Conservation (phyloP, 257 asterid genomes). For the Fraxinus anomala region DNA sequence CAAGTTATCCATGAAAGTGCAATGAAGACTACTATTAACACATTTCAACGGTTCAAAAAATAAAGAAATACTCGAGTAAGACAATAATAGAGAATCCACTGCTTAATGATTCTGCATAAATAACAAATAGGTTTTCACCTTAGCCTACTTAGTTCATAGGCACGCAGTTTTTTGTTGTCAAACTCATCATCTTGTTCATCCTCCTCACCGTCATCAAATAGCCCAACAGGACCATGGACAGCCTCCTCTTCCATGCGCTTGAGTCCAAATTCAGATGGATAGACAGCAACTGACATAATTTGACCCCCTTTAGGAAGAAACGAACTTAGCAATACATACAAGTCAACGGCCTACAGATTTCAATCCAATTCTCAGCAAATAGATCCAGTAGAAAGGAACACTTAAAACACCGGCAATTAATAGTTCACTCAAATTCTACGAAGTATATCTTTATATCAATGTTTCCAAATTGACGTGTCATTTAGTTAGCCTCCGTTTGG, state of each 20-base stretch:
- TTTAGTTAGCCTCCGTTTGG: not conserved
- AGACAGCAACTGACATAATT: constrained; percentile 70
- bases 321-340: constrained; percentile 72
- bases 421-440: constrained; percentile 5
- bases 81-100: not conserved
- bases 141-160: constrained; percentile 87
- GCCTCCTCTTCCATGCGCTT: constrained; percentile 97
- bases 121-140: constrained; percentile 42
- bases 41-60: not conserved
- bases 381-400: constrained; percentile 13
- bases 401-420: constrained; percentile 7
- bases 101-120: constrained; percentile 7
- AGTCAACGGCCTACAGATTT: constrained; percentile 76
- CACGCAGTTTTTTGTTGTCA: constrained; percentile 69
- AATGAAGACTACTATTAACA: not conserved
- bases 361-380: not conserved
- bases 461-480: not conserved
- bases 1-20: not conserved
- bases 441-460: not conserved
- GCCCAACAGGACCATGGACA: constrained; percentile 76
- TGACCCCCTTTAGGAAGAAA: constrained; percentile 80
- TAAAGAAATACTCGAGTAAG: not conserved
- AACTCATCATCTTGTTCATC: constrained; percentile 61
- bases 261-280: constrained; percentile 97
- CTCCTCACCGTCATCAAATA: constrained; percentile 61